Evolutionary conservation across 345 rosid species (phyloP).

Genomic region (Nephelium lappaceum): DNA sequence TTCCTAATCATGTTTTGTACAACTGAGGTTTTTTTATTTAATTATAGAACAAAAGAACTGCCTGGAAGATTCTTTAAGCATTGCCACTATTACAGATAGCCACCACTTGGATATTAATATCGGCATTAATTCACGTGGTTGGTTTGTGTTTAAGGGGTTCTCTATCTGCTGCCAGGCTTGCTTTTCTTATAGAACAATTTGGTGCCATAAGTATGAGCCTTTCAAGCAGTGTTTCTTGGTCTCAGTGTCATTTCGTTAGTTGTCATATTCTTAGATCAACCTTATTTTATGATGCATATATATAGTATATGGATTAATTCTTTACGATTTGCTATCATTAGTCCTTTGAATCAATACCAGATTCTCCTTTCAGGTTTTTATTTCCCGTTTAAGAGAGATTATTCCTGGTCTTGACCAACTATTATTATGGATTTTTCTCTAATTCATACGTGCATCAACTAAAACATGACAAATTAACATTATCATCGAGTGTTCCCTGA

Average conservation of each 20-base stretch:
- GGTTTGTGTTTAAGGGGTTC: conserved; percentile 18
- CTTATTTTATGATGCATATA: too few species aligned
- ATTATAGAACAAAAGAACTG: conserved; percentile 23
- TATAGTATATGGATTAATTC: not conserved
- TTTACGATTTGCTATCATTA: too few species aligned
- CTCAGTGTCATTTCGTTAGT: not conserved
- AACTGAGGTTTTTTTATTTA: conserved; percentile 17
- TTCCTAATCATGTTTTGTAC: conserved; percentile 8
- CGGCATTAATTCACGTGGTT: conserved; percentile 28
- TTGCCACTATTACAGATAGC: conserved; percentile 21
- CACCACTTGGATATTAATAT: conserved; percentile 14
- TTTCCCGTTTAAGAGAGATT: too few species aligned
- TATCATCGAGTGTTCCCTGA: too few species aligned
- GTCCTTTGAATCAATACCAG: too few species aligned
- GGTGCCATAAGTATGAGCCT: not conserved
- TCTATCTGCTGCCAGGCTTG: conserved; percentile 18
- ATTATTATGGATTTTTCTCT: too few species aligned
- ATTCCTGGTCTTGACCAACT: too few species aligned
- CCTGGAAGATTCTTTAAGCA: conserved; percentile 23
- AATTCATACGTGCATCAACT: too few species aligned
- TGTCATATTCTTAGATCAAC: not conserved
- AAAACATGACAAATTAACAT: too few species aligned
- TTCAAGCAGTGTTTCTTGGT: not conserved
- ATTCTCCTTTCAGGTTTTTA: too few species aligned
- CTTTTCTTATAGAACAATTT: conserved; percentile 1